Conservation (phyloP, 129 eudicot species). For the Flaveria ramosissima region DNA sequence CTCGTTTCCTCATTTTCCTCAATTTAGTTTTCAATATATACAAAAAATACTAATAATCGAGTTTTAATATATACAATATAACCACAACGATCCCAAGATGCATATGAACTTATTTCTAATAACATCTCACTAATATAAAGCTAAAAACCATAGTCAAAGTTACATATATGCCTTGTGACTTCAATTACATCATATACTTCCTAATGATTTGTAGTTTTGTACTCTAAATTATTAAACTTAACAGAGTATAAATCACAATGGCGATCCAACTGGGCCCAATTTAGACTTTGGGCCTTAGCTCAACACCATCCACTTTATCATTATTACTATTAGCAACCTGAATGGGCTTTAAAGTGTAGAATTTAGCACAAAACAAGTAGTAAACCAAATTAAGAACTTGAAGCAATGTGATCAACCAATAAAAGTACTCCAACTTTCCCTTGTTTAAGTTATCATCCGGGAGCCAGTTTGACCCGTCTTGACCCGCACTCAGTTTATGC, state of each 20-base stretch:
- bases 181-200: background rate
- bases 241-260: background rate
- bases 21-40: background rate
- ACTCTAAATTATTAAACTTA: background rate
- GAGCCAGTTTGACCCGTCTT: conserved; percentile 78
- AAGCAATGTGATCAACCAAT: conserved; percentile 76
- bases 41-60: background rate
- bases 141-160: background rate
- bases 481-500: conserved; percentile 56
- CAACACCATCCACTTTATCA: conserved; percentile 46
- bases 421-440: conserved; percentile 81
- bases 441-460: conserved; percentile 72
- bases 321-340: conserved; percentile 38
- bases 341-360: conserved; percentile 87
- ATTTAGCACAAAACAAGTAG: conserved; percentile 74
- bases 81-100: background rate
- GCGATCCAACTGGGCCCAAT: background rate
- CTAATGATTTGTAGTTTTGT: background rate
- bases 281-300: conserved; percentile 49
- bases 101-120: background rate
- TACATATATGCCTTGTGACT: conserved; percentile 20
- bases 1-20: too few relatives aligned
- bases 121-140: background rate
- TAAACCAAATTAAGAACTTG: conserved; percentile 66
- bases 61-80: background rate